These are phyloP conservation scores for Candida pseudocylindracea DNA, from an alignment of 1,139 yeast species.

Conservation along the genomic window DNA sequence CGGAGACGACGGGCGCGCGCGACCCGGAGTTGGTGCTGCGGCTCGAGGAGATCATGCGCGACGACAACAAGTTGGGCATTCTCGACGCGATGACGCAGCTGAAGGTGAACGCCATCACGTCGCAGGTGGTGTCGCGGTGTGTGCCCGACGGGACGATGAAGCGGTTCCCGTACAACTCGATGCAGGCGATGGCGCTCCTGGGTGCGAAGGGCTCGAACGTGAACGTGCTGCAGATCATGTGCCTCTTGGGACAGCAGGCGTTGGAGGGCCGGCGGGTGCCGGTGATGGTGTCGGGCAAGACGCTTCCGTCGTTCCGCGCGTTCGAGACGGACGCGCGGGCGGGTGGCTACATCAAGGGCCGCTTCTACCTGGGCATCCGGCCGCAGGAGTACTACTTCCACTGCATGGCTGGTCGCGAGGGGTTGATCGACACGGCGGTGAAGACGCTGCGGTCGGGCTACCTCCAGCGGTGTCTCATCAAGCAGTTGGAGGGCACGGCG, in stretches of 20 bases:
- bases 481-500: conserved; percentile 94
- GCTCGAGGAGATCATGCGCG: conserved; percentile 86
- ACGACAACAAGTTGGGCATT: conserved; percentile 78
- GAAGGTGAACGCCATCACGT: conserved; percentile 77
- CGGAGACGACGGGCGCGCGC: conserved; percentile 19
- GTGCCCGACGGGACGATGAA: conserved; percentile 95
- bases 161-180: conserved; percentile 83
- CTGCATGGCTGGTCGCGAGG: conserved; percentile 99
- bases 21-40: conserved; percentile 73
- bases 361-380: conserved; percentile 93
- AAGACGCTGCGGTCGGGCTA: conserved; percentile 98
- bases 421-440: conserved; percentile 97
- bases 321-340: conserved; percentile 96
- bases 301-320: conserved; percentile 90
- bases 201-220: conserved; percentile 99
- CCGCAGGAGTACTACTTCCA: conserved; percentile 99
- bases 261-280: conserved; percentile 99
- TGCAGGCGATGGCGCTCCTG: conserved; percentile 98
- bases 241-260: conserved; percentile 97
- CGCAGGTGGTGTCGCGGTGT: conserved; percentile 83
- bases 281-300: conserved; percentile 96
- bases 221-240: conserved; percentile 97
- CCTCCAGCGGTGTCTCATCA: conserved; percentile 94
- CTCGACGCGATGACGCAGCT: conserved; percentile 92
- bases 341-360: conserved; percentile 94